These are phyloP conservation scores for Amylocarpus encephaloides DNA, from an alignment of 2,329 filamentous ascomycete genomes.

Conservation along the genomic window DNA sequence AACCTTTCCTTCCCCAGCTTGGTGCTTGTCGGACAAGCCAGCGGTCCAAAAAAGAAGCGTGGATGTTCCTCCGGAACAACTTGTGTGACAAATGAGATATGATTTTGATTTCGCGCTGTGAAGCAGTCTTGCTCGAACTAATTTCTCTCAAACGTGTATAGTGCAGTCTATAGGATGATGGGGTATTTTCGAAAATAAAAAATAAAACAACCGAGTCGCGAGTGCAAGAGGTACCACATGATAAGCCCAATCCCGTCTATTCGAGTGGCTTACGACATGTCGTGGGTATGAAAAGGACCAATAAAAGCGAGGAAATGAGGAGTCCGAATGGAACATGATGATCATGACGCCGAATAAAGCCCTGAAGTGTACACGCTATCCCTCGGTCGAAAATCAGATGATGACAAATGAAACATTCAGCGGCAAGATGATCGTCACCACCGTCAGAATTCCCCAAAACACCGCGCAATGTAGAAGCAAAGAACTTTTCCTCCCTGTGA, in stretches of 20 bases:
- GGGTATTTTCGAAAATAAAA: background rate
- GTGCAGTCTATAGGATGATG: background rate
- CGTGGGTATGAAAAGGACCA: background rate
- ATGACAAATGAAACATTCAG: background rate
- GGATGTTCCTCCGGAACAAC: no score
- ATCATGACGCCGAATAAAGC: background rate
- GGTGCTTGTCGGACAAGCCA: no score
- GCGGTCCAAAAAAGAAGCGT: no score
- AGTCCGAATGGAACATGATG: background rate
- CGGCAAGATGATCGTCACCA: constrained; percentile 10
- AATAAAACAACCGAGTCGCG: background rate
- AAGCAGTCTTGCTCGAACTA: constrained; percentile 15
- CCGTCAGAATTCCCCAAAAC: constrained; percentile 21
- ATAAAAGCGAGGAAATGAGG: background rate
- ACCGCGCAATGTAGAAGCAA: constrained; percentile 31
- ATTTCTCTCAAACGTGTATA: constrained; percentile 6
- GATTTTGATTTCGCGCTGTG: constrained; percentile 11
- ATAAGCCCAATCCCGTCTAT: background rate
- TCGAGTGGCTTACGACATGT: background rate
- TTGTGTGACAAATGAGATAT: background rate
- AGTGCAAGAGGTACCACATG: background rate
- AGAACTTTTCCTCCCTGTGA: constrained; percentile 30
- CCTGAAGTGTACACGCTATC: background rate
- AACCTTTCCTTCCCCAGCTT: no score
- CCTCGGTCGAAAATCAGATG: background rate